Percentiles rank a stretch among this genome's conserved stretches.
Conservation (phyloP, 2,329 filamentous ascomycete species). For the Aspergillus glaucus region DNA sequence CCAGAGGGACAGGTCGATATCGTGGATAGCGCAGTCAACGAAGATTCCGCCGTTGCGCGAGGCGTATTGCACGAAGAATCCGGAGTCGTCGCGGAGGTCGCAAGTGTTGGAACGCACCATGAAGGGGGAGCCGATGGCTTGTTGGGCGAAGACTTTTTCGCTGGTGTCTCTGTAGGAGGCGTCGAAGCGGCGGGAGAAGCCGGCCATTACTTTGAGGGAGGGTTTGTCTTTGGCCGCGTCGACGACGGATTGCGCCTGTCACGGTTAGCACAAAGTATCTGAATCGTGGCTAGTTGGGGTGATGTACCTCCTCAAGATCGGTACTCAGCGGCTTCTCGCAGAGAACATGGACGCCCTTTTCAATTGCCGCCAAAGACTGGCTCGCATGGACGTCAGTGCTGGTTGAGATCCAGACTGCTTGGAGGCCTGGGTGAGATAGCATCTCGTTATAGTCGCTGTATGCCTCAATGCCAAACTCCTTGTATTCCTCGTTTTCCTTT, state of each 20-base stretch:
- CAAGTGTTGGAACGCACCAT: slow-evolving; percentile 57
- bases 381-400: slow-evolving; percentile 47
- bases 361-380: slow-evolving; percentile 46
- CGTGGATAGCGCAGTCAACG: slow-evolving; percentile 60
- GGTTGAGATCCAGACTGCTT: slow-evolving; percentile 46
- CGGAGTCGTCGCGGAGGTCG: slow-evolving; percentile 54
- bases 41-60: slow-evolving; percentile 58
- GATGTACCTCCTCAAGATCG: slow-evolving; percentile 44
- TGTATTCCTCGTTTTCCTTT: slow-evolving; percentile 33
- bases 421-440: slow-evolving; percentile 43
- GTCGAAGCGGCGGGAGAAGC: slow-evolving; percentile 57
- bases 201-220: slow-evolving; percentile 54
- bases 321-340: slow-evolving; percentile 47
- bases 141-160: slow-evolving; percentile 40
- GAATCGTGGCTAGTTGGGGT: no score
- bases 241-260: slow-evolving; percentile 50
- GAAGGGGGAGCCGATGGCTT: slow-evolving; percentile 48
- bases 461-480: slow-evolving; percentile 39
- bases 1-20: slow-evolving; percentile 50
- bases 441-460: slow-evolving; percentile 46
- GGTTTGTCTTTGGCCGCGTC: slow-evolving; percentile 46
- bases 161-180: slow-evolving; percentile 53
- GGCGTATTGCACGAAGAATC: slow-evolving; percentile 59
- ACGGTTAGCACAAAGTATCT: background rate
- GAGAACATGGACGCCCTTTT: slow-evolving; percentile 43